Base-by-base conservation (phyloP, 768 basidiomycete species). In the Kwoniella dendrophila region DNA sequence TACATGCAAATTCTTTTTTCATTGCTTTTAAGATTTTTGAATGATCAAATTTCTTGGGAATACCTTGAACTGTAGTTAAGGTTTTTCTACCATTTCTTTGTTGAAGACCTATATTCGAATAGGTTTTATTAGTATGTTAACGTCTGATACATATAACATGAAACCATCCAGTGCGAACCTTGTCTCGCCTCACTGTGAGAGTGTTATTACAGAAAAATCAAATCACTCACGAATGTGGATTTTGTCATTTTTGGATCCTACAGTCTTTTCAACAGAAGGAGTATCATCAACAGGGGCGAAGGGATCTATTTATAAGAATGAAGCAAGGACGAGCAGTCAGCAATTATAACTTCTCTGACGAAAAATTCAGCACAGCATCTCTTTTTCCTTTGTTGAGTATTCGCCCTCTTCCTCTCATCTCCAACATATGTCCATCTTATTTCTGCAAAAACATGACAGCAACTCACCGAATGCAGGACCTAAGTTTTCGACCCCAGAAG, bases 1-100 rank as follows among this genome's bases (percentile, higher is more conserved):
- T 99, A 83, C 94, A 97, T 68, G 94, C 94, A 71, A 97, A 96
- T 84, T 96, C 92, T 92, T 97, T 99, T 86, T 98, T 99, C 84
- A 98, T 96, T 14, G 90, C 93, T 81, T 98, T 98, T 81, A 98
- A 84, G 68, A 99, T 85, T 83, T 98, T 99, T 87, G 96, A 98
- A 70, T 87, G 85, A 80, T 97, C 92, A 81, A 95, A 97, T 82
- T 93, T 86, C 81, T 89, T 92, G 57, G 91, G 90, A 69, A 99
- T 81, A 65, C 96, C 96, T 81, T 98, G 94, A 71, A 98, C 84
- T 61, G 94, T 99, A 41, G 96, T 99, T 83, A 97, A 81, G 64
- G 93, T 96, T 85, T 99, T 99, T 76, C 96, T 86, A 66, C 96
- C 96, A 86, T 98, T 99, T 77, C 96, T 86, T 82, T 99, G 96